phyloP scores from a whole-genome alignment of 2,329 filamentous ascomycete species.

The Thelonectria discophora region DNA sequence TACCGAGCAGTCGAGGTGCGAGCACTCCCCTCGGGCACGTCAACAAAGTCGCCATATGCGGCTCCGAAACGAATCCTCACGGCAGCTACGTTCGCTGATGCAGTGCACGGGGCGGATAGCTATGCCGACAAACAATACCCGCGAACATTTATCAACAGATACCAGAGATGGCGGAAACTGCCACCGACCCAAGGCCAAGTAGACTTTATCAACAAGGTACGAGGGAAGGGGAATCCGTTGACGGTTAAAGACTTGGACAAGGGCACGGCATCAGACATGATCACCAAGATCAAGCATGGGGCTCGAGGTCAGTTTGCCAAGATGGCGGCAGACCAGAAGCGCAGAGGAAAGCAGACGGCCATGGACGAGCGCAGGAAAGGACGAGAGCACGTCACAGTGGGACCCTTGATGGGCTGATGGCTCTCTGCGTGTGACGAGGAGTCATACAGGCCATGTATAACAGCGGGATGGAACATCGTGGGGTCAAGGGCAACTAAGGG shows the following conservation, averaged over 20 bases:
- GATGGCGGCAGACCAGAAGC: conserved; percentile 62
- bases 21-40: conserved; percentile 53
- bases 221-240: conserved; percentile 62
- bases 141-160: conserved; percentile 70
- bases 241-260: conserved; percentile 71
- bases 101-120: conserved; percentile 85
- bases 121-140: conserved; percentile 75
- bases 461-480: conserved; percentile 22
- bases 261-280: conserved; percentile 87
- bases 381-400: conserved; percentile 64
- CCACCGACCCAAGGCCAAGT: conserved; percentile 74
- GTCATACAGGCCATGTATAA: conserved; percentile 30
- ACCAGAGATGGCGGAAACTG: conserved; percentile 73
- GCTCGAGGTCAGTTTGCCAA: conserved; percentile 70
- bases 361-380: conserved; percentile 51
- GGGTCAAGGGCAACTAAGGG: neutral
- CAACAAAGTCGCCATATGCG: conserved; percentile 70
- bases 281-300: conserved; percentile 89
- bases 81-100: conserved; percentile 73
- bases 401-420: conserved; percentile 50
- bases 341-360: conserved; percentile 51
- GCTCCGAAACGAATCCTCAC: conserved; percentile 74
- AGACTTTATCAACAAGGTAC: conserved; percentile 73
- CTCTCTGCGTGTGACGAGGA: conserved; percentile 25
- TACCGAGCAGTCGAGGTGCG: conserved; percentile 60